These are phyloP conservation scores for Neckera pumila DNA, from an alignment of 225 moss, liverwort and hornwort species.

Conservation along the genomic window DNA sequence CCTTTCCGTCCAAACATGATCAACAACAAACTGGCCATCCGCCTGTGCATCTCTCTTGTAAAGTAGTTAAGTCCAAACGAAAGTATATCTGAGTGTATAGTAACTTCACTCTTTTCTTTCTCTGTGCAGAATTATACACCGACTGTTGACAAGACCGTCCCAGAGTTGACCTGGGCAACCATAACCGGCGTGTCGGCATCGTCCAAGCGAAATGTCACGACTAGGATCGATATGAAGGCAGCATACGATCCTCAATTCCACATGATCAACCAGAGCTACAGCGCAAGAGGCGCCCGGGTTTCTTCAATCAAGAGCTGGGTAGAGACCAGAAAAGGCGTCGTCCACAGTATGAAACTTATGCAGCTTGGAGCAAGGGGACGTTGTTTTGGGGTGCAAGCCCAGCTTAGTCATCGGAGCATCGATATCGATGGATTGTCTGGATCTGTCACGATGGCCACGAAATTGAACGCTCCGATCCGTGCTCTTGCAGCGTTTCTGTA, in stretches of 20 bases:
- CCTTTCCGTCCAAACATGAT: not conserved
- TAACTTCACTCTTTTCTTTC: not conserved
- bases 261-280: not conserved
- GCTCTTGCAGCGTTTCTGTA: not conserved
- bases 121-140: not conserved
- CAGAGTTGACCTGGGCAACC: slow-evolving; percentile 4
- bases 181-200: not conserved
- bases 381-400: not conserved
- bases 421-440: not conserved
- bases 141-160: slow-evolving; percentile 4
- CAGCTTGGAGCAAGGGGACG: not conserved
- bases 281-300: not conserved
- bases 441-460: no score
- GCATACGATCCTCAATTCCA: not conserved
- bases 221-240: not conserved
- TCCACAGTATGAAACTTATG: not conserved
- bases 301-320: not conserved
- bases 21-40: not conserved
- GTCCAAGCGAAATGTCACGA: not conserved
- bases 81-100: not conserved
- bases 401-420: not conserved
- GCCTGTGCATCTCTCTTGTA: not conserved
- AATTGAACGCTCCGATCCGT: no score
- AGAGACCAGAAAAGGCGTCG: not conserved
- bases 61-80: no score